A percentile compares a stretch with the other conserved stretches of the same genome.
These are phyloP conservation scores for Baffinella frigidus DNA, from an alignment of 208 protist genomes.

Conservation along the genomic window DNA sequence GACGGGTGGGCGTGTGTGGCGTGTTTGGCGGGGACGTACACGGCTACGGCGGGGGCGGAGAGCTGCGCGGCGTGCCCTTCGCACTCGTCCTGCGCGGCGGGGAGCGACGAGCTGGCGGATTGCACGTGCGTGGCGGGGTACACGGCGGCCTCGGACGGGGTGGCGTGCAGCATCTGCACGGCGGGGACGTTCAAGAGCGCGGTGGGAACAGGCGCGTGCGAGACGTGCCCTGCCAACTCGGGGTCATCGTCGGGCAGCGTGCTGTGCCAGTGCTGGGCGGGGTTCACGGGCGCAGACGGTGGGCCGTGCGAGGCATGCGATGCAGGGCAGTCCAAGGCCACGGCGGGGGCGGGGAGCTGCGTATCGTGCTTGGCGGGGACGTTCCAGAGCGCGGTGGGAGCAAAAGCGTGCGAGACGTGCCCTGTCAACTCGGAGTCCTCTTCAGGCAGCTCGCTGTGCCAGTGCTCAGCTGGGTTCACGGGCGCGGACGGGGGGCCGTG, in stretches of 20 bases:
- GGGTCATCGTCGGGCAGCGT: too few relatives aligned
- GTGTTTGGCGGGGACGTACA: background rate
- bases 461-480: background rate
- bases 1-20: background rate
- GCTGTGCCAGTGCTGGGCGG: background rate
- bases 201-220: too few relatives aligned
- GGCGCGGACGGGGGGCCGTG: too few relatives aligned
- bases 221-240: too few relatives aligned
- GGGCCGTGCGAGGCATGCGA: background rate
- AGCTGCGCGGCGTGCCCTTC: background rate
- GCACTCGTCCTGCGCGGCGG: background rate
- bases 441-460: background rate
- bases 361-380: background rate
- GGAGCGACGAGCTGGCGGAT: too few relatives aligned
- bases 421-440: too few relatives aligned
- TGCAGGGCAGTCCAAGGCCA: background rate
- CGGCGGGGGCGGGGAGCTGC: background rate
- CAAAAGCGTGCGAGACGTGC: background rate
- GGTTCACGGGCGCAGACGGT: background rate
- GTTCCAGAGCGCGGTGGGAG: background rate
- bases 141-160: background rate
- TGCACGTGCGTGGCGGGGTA: background rate
- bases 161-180: background rate
- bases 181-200: conserved; percentile 5
- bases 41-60: too few relatives aligned